These are phyloP conservation scores for Pseudogymnoascus sp. DNA, from an alignment of 2,329 filamentous ascomycete species.

Conservation along the genomic window DNA sequence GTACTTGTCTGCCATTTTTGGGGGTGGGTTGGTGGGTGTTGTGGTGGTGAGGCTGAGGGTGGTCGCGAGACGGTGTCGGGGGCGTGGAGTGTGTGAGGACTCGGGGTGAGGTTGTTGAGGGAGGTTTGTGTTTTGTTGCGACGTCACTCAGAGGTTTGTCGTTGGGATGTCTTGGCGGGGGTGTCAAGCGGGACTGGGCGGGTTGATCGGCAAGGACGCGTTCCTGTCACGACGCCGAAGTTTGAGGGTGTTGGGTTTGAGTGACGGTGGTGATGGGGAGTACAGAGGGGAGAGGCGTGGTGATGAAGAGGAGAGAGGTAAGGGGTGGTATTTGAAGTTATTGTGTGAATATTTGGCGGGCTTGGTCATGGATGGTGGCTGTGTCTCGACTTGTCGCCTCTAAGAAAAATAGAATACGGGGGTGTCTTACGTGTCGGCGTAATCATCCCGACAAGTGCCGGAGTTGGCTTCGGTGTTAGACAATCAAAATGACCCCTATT, in stretches of 20 bases:
- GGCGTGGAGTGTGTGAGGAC: neutral
- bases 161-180: neutral
- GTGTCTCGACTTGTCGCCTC: neutral
- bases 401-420: neutral
- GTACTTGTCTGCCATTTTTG: conserved; percentile 9
- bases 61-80: neutral
- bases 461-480: neutral
- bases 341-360: neutral
- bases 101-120: neutral
- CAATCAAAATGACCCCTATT: neutral
- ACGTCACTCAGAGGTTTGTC: neutral
- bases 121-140: neutral
- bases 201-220: neutral
- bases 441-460: neutral
- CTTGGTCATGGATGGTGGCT: neutral
- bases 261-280: neutral
- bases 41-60: neutral
- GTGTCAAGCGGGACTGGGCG: neutral
- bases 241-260: neutral
- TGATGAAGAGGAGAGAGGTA: neutral
- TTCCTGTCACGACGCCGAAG: neutral
- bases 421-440: neutral
- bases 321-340: neutral
- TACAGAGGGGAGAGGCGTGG: neutral
- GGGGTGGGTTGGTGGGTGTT: neutral